Conservation (phyloP, 345 rosid genomes). For the Rhodomyrtus tomentosa region DNA sequence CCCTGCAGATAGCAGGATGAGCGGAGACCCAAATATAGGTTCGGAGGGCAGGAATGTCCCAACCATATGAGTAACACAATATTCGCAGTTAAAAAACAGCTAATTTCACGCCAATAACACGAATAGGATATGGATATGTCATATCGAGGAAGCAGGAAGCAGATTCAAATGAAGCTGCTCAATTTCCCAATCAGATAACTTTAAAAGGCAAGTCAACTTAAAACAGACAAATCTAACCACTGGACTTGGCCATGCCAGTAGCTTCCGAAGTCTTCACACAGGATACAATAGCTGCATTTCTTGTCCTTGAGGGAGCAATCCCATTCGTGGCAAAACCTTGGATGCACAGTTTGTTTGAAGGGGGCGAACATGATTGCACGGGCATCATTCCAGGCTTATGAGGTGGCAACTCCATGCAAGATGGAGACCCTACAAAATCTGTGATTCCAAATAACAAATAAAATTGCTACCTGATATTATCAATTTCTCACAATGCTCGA, state of each 20-base stretch:
- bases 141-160: neutral
- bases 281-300: conserved; percentile 10
- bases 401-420: conserved; percentile 1
- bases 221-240: conserved; percentile 25
- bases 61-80: neutral
- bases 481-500: neutral
- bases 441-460: neutral
- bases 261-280: conserved; percentile 41
- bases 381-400: conserved; percentile 17
- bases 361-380: conserved; percentile 13
- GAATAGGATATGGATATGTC: neutral
- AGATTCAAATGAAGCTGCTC: neutral
- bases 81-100: neutral
- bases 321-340: conserved; percentile 17
- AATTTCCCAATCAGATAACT: neutral
- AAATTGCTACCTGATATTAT: neutral
- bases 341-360: conserved; percentile 12
- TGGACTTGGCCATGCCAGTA: conserved; percentile 29
- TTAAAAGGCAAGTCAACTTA: neutral
- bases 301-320: conserved; percentile 9
- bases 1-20: neutral
- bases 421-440: conserved; percentile 27
- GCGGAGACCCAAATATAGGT: neutral
- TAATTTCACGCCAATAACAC: neutral
- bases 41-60: neutral